Conservation (phyloP, 2,329 filamentous ascomycete genomes). For the Ceratocystis ficicola region DNA sequence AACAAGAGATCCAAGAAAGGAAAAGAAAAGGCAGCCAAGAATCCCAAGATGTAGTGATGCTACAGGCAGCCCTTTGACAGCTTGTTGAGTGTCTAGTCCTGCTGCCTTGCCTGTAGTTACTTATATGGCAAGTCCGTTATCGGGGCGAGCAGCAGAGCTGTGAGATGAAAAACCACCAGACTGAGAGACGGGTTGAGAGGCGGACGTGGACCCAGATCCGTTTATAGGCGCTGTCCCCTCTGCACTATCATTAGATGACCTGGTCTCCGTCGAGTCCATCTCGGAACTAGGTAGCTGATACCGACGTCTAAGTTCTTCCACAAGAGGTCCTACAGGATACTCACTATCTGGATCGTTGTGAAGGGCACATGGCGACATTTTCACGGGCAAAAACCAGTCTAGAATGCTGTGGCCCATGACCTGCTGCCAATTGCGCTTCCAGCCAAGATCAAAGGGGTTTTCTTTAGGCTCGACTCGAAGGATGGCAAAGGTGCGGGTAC, state of each 20-base stretch:
- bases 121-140: too few relatives aligned
- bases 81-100: too few relatives aligned
- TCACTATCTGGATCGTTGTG: constrained; percentile 55
- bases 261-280: background rate
- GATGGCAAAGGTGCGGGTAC: constrained; percentile 62
- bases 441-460: constrained; percentile 75
- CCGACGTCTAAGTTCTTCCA: constrained; percentile 43
- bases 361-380: constrained; percentile 58
- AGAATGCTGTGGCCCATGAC: constrained; percentile 61
- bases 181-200: too few relatives aligned
- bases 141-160: too few relatives aligned
- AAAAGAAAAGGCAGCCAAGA: constrained; percentile 6
- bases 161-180: too few relatives aligned
- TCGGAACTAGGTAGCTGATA: constrained; percentile 28
- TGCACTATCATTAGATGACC: background rate
- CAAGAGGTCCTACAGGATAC: constrained; percentile 52
- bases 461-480: constrained; percentile 59
- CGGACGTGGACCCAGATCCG: background rate
- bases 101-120: too few relatives aligned
- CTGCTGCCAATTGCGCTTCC: constrained; percentile 57
- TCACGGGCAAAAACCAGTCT: constrained; percentile 74
- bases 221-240: background rate
- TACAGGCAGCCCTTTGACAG: too few relatives aligned
- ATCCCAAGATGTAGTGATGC: background rate
- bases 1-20: constrained; percentile 18